phyloP scores from a whole-genome alignment of 805 yeast genomes.

The Suhomyces sp. region DNA sequence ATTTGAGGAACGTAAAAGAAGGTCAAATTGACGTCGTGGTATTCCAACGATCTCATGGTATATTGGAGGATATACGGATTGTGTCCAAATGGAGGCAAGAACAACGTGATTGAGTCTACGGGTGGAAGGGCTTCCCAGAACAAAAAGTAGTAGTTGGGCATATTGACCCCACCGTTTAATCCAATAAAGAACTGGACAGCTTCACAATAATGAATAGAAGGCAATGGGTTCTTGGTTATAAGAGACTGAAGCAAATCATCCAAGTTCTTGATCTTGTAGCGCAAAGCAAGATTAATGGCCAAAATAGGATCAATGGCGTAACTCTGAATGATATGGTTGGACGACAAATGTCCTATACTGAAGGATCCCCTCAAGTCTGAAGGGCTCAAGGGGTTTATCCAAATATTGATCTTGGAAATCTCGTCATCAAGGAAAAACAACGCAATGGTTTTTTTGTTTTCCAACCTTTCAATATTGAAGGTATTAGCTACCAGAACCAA shows the following conservation, averaged over 20 bases:
- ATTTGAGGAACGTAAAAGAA: slow-evolving; percentile 98
- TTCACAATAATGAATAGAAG: slow-evolving; percentile 52
- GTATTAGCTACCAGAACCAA: slow-evolving; percentile 22
- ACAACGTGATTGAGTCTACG: slow-evolving; percentile 77
- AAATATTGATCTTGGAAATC: slow-evolving; percentile 63
- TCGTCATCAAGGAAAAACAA: slow-evolving; percentile 73
- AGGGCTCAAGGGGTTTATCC: slow-evolving; percentile 67
- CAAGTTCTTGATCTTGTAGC: slow-evolving; percentile 48
- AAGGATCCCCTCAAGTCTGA: slow-evolving; percentile 38
- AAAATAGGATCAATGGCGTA: slow-evolving; percentile 66
- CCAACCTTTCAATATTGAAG: slow-evolving; percentile 27
- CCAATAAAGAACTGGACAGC: slow-evolving; percentile 56
- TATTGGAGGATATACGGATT: slow-evolving; percentile 76
- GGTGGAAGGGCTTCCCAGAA: slow-evolving; percentile 81
- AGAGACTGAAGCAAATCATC: slow-evolving; percentile 42
- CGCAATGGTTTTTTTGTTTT: slow-evolving; percentile 52
- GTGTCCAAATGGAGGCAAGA: slow-evolving; percentile 67
- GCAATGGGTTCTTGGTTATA: slow-evolving; percentile 55
- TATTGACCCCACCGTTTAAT: slow-evolving; percentile 33
- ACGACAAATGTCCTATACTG: slow-evolving; percentile 30
- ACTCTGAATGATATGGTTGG: slow-evolving; percentile 50
- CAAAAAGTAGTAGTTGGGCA: slow-evolving; percentile 43
- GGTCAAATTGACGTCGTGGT: slow-evolving; percentile 80
- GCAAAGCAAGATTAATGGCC: slow-evolving; percentile 65
- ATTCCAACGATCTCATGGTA: slow-evolving; percentile 84